phyloP scores from a whole-genome alignment of 805 yeast species.

The Starmera dryadoides region DNA sequence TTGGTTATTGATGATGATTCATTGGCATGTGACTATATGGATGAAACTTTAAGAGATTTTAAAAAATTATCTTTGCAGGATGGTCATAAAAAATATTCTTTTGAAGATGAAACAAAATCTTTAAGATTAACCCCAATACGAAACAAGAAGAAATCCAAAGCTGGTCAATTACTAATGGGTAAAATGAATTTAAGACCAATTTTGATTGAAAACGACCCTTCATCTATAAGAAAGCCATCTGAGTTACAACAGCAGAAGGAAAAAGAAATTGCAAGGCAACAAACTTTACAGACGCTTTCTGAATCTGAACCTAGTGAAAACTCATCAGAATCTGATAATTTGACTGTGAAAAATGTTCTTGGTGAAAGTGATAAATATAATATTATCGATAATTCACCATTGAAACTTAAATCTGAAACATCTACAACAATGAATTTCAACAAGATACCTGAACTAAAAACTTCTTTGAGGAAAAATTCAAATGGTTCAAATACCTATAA shows the following conservation, averaged over 20 bases:
- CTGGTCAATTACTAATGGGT: slow-evolving; percentile 32
- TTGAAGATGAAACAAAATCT: slow-evolving; percentile 3
- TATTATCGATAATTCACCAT: slow-evolving; percentile 2
- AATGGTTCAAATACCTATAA: not conserved
- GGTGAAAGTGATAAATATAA: slow-evolving; percentile 9
- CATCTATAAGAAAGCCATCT: slow-evolving; percentile 17
- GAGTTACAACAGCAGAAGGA: slow-evolving; percentile 1
- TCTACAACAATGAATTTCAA: not conserved
- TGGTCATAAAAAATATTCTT: not conserved
- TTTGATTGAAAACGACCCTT: slow-evolving; percentile 25
- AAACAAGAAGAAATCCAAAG: slow-evolving; percentile 20
- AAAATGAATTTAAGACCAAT: slow-evolving; percentile 34
- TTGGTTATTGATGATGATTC: not conserved
- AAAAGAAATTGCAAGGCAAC: not conserved
- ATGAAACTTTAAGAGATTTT: slow-evolving; percentile 10
- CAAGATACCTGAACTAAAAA: not conserved
- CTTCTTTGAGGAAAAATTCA: not conserved
- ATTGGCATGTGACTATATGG: slow-evolving; percentile 1
- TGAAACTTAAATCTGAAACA: not conserved
- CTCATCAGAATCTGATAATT: too few relatives aligned
- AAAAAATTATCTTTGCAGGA: slow-evolving; percentile 15
- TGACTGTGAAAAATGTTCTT: slow-evolving; percentile 6
- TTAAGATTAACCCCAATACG: slow-evolving; percentile 9
- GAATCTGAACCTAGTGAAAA: too few relatives aligned
- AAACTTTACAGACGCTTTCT: too few relatives aligned